Evolutionary conservation across 345 rosid genomes (phyloP), one percentile per base, ranked within the genome.

Genomic region (Eucalyptus rudis): DNA sequence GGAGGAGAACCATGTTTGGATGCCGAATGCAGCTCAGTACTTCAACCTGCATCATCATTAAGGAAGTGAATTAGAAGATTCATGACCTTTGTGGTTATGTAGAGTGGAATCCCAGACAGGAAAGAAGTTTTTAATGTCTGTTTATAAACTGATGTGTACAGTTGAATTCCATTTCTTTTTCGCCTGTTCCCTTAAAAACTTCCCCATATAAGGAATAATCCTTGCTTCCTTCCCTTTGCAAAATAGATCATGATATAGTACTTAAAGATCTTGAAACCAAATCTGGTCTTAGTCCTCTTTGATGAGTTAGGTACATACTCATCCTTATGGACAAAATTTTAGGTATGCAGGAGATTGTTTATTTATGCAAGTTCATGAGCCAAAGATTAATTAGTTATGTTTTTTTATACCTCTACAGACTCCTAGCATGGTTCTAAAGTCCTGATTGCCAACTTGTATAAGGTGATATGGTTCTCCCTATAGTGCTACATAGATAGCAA

Each of bases 1-100:
- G 92, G n/a, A 96, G 94, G 64, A 96, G 97, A 90, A 97, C 99
- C 99, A 97, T 95, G 93, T 96, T 97, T 85, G 99, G 98, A 92
- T 97, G 99, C 79, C 98, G 92, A 89, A 96, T 97, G 94, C 92
- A 92, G 59, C 97, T 92, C 50, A 97, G 88, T 24, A 97, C 97
- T 93, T 97, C 97, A 86, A 97, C 94, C 97, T 95, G 89, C 89
- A 2, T 29, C 66, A 62, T 49, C 52, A 20, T 51, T 71, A 87
- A 33, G 83, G 25, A 36, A 76, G 84, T 76, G 47, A 76, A 11
- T 76, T 40, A 87, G 64, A 19, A 11, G 54, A 50, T 50, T 86
- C 64, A 86, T 10, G 62, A 50, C 27, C 43, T 49, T 86, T 5
- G 64, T 86, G 44, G 59, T 16, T 31, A 49, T 15, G 50, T 31